Percentiles rank a stretch among this genome's conserved stretches.
phyloP scores from a whole-genome alignment of 306 rosid species.

The Pachyrhizus erosus region DNA sequence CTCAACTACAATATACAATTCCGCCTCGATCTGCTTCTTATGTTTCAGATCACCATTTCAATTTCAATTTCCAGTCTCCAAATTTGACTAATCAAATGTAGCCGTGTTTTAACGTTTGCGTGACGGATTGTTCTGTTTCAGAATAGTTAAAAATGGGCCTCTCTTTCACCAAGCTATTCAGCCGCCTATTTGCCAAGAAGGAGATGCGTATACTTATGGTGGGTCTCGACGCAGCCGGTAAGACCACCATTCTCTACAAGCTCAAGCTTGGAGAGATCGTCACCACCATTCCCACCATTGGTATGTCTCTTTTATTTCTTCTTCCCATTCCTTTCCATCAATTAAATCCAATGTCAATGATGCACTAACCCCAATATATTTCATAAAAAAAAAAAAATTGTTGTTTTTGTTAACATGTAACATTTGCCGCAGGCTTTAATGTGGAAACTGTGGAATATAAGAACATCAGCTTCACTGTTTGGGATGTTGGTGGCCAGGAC shows the following conservation, averaged over 20 bases:
- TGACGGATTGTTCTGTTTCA: no score
- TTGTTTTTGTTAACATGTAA: constrained; percentile 2
- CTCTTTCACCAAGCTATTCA: constrained; percentile 89
- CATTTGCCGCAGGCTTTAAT: constrained; percentile 70
- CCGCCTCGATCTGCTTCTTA: constrained; percentile 12
- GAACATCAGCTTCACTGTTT: constrained; percentile 97
- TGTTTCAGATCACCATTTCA: constrained; percentile 7
- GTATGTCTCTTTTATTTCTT: constrained; percentile 38
- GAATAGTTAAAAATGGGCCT: constrained; percentile 64
- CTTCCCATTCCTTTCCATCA: not conserved
- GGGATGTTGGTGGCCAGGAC: constrained; percentile 99
- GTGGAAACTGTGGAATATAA: constrained; percentile 95
- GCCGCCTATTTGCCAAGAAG: constrained; percentile 89
- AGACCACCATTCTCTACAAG: constrained; percentile 90
- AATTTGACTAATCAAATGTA: not conserved
- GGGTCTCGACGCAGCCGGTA: constrained; percentile 97
- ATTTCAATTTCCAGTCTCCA: not conserved
- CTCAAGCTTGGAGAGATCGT: constrained; percentile 95
- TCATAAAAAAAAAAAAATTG: not conserved
- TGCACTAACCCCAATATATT: not conserved
- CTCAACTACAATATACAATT: not conserved
- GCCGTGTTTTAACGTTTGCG: not conserved
- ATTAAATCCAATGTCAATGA: not conserved
- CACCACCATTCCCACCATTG: constrained; percentile 96
- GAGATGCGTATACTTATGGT: constrained; percentile 98